Conservation (phyloP, 1,284 basidiomycete genomes). For the Fomitopsis pinicola region DNA sequence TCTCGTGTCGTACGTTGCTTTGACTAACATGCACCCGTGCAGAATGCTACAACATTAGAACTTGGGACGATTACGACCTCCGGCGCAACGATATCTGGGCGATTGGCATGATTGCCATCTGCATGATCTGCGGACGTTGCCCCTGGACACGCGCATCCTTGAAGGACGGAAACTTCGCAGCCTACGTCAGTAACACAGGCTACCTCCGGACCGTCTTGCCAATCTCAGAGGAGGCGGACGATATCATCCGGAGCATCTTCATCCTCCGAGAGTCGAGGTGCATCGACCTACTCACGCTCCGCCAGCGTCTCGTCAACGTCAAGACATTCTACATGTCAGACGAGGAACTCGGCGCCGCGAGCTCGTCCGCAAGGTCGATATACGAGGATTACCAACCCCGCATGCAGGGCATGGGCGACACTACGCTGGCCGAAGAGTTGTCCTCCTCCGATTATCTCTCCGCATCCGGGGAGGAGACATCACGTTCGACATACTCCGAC, state of each 20-base stretch:
- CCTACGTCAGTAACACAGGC: constrained; percentile 42
- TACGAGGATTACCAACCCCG: constrained; percentile 8
- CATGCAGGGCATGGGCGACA: constrained; percentile 7
- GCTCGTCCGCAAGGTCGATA: constrained; percentile 4
- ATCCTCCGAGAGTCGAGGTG: constrained; percentile 44
- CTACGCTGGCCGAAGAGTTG: constrained; percentile 1
- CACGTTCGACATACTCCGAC: neutral
- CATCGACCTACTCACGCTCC: constrained; percentile 57
- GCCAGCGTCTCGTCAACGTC: constrained; percentile 25
- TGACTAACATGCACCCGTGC: neutral
- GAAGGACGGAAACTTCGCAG: constrained; percentile 68
- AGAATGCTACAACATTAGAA: constrained; percentile 22
- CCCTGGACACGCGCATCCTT: constrained; percentile 82
- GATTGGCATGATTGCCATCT: constrained; percentile 34
- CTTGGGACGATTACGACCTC: constrained; percentile 15
- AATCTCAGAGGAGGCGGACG: constrained; percentile 58
- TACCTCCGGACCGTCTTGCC: constrained; percentile 70
- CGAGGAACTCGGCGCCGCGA: constrained; percentile 12
- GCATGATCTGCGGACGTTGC: constrained; percentile 86
- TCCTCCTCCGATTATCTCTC: neutral
- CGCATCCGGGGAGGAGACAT: neutral
- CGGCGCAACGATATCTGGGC: constrained; percentile 27
- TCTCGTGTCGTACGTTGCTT: neutral
- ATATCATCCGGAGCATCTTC: constrained; percentile 58
- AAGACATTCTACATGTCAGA: constrained; percentile 26